Evolutionary conservation across 2,329 filamentous ascomycete species (phyloP).

Genomic region (Acrodontium crateriforme): DNA sequence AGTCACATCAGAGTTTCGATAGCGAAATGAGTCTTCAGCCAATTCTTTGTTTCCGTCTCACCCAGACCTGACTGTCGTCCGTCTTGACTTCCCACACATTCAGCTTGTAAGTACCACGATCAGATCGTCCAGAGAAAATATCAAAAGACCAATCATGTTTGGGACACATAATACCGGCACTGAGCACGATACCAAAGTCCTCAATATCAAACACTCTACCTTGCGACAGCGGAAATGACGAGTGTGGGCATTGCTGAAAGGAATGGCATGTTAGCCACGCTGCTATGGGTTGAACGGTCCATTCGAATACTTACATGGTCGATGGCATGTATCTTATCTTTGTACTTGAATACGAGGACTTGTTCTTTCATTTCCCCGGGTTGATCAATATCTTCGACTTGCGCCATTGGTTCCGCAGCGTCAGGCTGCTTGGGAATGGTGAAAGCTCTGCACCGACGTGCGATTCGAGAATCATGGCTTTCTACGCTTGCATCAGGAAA

Average conservation of each 20-base stretch:
- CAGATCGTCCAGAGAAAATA: conserved; percentile 46
- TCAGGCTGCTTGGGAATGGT: too few species aligned
- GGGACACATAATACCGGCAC: conserved; percentile 50
- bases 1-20: too few species aligned
- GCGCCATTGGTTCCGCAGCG: too few species aligned
- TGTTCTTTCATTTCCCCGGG: too few species aligned
- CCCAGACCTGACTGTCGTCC: conserved; percentile 14
- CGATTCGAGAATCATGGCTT: too few species aligned
- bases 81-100: conserved; percentile 51
- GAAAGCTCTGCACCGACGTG: too few species aligned
- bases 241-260: conserved; percentile 60
- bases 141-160: conserved; percentile 63
- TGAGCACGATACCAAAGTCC: conserved; percentile 52
- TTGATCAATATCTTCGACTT: too few species aligned
- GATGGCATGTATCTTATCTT: conserved; percentile 50
- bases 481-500: too few species aligned
- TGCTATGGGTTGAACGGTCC: too few species aligned
- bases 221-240: conserved; percentile 49
- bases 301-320: too few species aligned
- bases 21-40: too few species aligned
- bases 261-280: too few species aligned
- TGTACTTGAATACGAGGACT: conserved; percentile 52
- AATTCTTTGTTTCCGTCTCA: conserved; percentile 25
- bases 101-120: conserved; percentile 48
- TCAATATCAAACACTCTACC: conserved; percentile 56